Conservation (phyloP, 495 filamentous ascomycete genomes). For the Penicillium coffeae region DNA sequence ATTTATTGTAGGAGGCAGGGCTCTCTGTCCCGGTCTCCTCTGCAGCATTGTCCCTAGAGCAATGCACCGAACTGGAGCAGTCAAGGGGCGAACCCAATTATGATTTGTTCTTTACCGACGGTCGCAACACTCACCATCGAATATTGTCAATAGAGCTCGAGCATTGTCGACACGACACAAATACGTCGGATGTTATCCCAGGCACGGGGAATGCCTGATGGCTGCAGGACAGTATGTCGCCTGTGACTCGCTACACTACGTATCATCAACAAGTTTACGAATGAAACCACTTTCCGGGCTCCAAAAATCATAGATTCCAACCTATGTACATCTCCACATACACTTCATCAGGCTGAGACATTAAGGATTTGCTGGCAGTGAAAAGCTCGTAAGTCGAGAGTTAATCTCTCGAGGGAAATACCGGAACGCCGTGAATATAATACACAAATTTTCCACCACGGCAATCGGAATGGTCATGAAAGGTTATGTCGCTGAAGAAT, state of each 20-base stretch:
- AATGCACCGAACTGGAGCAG: conserved; percentile 66
- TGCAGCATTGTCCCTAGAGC: conserved; percentile 60
- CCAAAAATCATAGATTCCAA: background rate
- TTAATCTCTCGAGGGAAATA: background rate
- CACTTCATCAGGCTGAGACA: background rate
- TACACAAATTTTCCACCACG: background rate
- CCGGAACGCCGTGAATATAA: conserved; percentile 9
- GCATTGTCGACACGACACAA: no score
- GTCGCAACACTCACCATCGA: conserved; percentile 45
- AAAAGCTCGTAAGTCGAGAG: background rate
- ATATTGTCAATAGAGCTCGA: background rate
- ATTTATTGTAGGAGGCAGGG: conserved; percentile 86
- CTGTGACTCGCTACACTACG: no score
- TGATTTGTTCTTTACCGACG: conserved; percentile 61
- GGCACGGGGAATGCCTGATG: no score
- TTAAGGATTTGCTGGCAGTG: background rate
- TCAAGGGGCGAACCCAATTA: conserved; percentile 50
- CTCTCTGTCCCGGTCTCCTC: conserved; percentile 50
- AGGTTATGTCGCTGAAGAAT: conserved; percentile 25
- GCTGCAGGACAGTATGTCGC: no score
- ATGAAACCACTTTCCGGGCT: no score
- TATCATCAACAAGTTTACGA: no score
- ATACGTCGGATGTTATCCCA: no score
- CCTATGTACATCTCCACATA: background rate
- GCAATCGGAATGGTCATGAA: background rate